phyloP scores from a whole-genome alignment of 2,329 filamentous ascomycete genomes.

The Trichophyton benhamiae region DNA sequence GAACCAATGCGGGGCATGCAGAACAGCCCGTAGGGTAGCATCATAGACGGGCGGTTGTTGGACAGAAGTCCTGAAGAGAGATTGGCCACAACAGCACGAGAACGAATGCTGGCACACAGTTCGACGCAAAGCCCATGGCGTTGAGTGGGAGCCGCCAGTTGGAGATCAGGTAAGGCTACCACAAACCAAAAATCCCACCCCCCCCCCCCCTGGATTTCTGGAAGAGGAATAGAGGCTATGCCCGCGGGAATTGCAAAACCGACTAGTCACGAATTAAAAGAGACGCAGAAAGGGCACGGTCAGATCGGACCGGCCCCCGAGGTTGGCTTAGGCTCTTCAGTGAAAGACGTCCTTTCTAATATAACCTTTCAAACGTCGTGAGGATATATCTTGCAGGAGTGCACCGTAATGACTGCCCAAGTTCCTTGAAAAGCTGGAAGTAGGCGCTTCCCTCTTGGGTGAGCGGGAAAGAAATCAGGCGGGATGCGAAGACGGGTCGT shows the following conservation, averaged over 20 bases:
- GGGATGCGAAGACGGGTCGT: neutral
- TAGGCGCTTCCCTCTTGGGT: neutral
- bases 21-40: neutral
- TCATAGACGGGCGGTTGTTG: neutral
- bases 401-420: neutral
- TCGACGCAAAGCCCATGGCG: neutral
- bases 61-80: neutral
- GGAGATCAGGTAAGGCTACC: conserved; percentile 3
- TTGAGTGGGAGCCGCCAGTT: neutral
- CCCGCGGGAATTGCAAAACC: conserved; percentile 4
- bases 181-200: neutral
- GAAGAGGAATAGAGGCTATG: neutral
- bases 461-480: neutral
- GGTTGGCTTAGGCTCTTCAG: neutral
- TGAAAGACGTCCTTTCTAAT: neutral
- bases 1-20: conserved; percentile 5
- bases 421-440: neutral
- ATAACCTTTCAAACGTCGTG: neutral
- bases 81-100: conserved; percentile 1
- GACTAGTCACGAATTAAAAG: neutral
- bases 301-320: conserved; percentile 3
- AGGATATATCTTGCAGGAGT: neutral
- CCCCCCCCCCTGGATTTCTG: neutral
- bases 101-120: neutral
- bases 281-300: neutral